Evolutionary conservation across 768 basidiomycete species (phyloP), one percentile per base, ranked within the genome.

Genomic region (Pleurotus platypus): DNA sequence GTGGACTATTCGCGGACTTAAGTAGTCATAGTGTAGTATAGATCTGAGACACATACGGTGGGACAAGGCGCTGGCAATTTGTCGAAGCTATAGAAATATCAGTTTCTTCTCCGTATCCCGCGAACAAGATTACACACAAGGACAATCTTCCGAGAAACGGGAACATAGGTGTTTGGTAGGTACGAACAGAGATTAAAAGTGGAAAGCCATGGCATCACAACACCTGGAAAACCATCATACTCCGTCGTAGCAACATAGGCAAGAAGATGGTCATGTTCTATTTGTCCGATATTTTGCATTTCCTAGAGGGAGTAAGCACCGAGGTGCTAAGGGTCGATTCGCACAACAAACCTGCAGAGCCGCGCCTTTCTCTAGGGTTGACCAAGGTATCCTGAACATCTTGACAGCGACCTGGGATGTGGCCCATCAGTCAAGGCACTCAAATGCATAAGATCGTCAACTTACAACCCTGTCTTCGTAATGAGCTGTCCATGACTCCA

Each of bases 1-100:
- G 40, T 60, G 59, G 4, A 60, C 59, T 59, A n/a, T 47, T 4
- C 13, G 16, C 2, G 35, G 15, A 43, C 20, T 43, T 43, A 26
- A 18, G 42, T 13, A 15, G 26, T 27, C 18, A 20, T 3, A 18
- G 40, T 9, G 4, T 7, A 8, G 24, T 53, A 24, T 6, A 30
- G 24, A 11, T 5, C 12, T n/a, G n/a, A 40, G 38, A 4, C 38
- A 42, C 51, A n/a, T 24, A 54, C 51, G 39, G 16, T 54, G 27
- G 26, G 51, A 54, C n/a, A 54, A 39, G 39, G 18, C 51, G 24
- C 22, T 5, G 16, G 51, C 51, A 20, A 54, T 42, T 42, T 54
- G 51, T 13, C 20, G 51, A 22, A 54, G 18, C 51, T 54, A 27
- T 3, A 8, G 16, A n/a, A 16, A 30, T 0, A 20, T 50, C 13